phyloP scores from a whole-genome alignment of 1,139 yeast species.

The Yamadazyma triangularis region DNA sequence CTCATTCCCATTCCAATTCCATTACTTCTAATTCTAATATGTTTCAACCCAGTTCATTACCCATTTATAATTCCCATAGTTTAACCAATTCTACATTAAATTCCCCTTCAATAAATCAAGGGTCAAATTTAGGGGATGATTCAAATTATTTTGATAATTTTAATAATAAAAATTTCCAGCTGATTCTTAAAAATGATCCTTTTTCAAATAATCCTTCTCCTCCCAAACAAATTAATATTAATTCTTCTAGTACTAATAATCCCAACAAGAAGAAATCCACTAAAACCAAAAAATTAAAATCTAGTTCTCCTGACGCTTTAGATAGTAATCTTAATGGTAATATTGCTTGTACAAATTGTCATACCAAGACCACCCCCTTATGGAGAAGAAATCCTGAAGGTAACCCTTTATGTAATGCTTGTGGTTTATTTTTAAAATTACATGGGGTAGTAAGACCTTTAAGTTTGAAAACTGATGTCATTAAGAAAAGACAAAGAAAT shows the following conservation, averaged over 20 bases:
- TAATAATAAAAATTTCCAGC: conserved; percentile 1
- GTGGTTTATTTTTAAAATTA: conserved; percentile 53
- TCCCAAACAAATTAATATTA: background rate
- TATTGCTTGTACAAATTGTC: conserved; percentile 43
- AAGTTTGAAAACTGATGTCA: conserved; percentile 53
- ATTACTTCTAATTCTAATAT: background rate
- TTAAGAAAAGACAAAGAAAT: conserved; percentile 41
- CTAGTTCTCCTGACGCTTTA: conserved; percentile 5
- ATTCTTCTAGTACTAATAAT: conserved; percentile 1
- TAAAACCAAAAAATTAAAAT: conserved; percentile 8
- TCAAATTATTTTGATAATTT: conserved; percentile 10
- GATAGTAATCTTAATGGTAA: background rate
- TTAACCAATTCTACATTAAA: background rate
- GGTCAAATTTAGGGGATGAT: conserved; percentile 12
- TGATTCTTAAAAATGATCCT: background rate
- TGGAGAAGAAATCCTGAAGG: conserved; percentile 59
- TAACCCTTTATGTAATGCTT: conserved; percentile 56
- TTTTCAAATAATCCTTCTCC: background rate
- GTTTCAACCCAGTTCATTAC: conserved; percentile 4
- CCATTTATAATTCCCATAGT: conserved; percentile 8
- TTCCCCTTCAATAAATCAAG: conserved; percentile 4
- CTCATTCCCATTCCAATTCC: background rate
- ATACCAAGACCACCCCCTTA: conserved; percentile 52
- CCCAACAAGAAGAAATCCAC: conserved; percentile 5
- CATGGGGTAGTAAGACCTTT: conserved; percentile 59